Percentiles rank a stretch among this genome's conserved stretches.
Conservation (phyloP, 805 yeast genomes). For the Nakazawaea laoshanensis region DNA sequence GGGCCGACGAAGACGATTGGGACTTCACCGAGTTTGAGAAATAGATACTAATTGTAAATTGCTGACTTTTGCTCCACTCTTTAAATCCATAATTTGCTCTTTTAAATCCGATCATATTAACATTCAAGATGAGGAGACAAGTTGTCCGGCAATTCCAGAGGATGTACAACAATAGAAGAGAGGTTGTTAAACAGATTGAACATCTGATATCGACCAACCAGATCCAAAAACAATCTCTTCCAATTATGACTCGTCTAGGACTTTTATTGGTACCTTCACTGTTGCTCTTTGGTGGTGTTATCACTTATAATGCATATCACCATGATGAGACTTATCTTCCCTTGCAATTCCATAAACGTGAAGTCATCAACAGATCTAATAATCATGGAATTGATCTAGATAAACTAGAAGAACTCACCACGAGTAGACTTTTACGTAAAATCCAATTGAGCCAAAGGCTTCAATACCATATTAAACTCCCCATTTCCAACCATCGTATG, state of each 20-base stretch:
- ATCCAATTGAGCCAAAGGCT: slow-evolving; percentile 22
- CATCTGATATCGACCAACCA: slow-evolving; percentile 1
- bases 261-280: slow-evolving; percentile 16
- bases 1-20: slow-evolving; percentile 11
- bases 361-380: slow-evolving; percentile 18
- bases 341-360: slow-evolving; percentile 17
- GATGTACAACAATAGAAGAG: no score
- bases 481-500: slow-evolving; percentile 19
- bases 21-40: slow-evolving; percentile 4
- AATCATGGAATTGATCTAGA: slow-evolving; percentile 21
- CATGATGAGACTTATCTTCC: slow-evolving; percentile 25
- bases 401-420: slow-evolving; percentile 17
- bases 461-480: slow-evolving; percentile 21
- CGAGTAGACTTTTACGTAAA: slow-evolving; percentile 17
- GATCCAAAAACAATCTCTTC: slow-evolving; percentile 1
- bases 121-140: no score
- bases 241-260: slow-evolving; percentile 15
- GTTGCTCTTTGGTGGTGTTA: slow-evolving; percentile 17
- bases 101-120: no score
- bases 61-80: no score
- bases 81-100: no score
- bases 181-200: no score
- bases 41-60: no score
- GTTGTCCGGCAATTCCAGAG: no score
- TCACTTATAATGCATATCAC: slow-evolving; percentile 19